Conservation (phyloP, 371 early-diverging fungal species). For the Parasitella parasitica region DNA sequence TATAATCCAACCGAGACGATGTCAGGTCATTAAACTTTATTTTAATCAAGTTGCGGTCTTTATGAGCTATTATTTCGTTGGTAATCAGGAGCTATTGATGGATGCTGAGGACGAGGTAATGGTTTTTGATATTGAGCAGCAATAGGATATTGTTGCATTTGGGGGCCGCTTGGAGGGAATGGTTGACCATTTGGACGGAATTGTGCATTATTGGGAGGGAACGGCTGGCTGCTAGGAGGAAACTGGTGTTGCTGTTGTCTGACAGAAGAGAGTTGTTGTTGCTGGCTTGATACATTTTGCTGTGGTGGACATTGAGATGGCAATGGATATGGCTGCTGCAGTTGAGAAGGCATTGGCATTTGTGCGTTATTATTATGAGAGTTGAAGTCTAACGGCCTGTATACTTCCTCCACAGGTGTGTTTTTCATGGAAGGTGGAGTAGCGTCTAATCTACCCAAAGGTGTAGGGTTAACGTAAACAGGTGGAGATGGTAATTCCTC, state of each 20-base stretch:
- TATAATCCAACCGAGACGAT: no score
- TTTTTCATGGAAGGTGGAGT: not conserved
- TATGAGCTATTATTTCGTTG: not conserved
- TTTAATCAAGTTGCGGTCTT: no score
- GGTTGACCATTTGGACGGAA: not conserved
- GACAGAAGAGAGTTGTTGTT: not conserved
- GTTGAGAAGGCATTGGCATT: not conserved
- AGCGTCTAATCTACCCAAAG: not conserved
- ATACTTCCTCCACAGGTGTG: not conserved
- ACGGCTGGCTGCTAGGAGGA: conserved; percentile 2
- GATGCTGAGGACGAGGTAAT: not conserved
- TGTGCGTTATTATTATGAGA: not conserved
- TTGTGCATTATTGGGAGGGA: not conserved
- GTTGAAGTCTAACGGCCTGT: not conserved
- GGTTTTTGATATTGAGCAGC: not conserved
- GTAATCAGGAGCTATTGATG: not conserved
- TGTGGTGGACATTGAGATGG: not conserved
- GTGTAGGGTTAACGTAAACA: not conserved
- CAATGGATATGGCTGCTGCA: not conserved
- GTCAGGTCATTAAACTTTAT: no score
- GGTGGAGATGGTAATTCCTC: not conserved
- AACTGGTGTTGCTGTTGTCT: not conserved
- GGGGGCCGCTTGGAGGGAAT: not conserved
- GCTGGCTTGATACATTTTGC: not conserved
- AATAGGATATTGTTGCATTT: not conserved